Conservation (phyloP, 257 asterid species). For the Cruciata laevipes region DNA sequence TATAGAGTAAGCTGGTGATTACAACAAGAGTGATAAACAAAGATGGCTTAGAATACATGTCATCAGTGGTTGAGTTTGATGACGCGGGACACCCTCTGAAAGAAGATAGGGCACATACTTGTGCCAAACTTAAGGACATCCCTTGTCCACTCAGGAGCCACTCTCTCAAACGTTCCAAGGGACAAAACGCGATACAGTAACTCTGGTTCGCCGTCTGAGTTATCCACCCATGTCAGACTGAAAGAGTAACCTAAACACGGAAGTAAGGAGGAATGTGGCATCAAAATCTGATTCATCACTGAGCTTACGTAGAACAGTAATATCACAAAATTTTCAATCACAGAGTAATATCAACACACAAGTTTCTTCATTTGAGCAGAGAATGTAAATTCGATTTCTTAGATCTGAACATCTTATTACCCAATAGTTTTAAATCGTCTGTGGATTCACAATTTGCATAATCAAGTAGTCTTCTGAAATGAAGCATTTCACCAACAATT, state of each 20-base stretch:
- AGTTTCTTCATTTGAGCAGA: slow-evolving; percentile 2
- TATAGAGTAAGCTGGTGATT: neutral
- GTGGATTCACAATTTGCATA: neutral
- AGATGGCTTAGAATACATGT: neutral
- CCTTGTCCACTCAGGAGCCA: slow-evolving; percentile 88
- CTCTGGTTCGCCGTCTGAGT: slow-evolving; percentile 46
- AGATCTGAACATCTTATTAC: neutral
- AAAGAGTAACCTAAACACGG: slow-evolving; percentile 65
- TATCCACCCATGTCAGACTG: slow-evolving; percentile 59
- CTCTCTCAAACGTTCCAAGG: slow-evolving; percentile 69
- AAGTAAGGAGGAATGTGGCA: neutral
- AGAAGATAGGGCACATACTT: slow-evolving; percentile 63
- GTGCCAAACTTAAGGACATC: slow-evolving; percentile 61
- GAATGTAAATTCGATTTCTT: neutral
- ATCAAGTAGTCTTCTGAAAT: neutral
- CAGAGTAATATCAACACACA: neutral
- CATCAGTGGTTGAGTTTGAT: slow-evolving; percentile 27
- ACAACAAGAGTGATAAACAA: neutral
- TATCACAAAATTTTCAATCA: neutral
- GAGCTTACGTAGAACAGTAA: neutral
- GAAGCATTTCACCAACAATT: slow-evolving; percentile 1
- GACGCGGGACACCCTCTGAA: slow-evolving; percentile 54
- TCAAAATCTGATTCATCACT: neutral
- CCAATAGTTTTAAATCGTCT: neutral
- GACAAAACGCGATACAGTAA: slow-evolving; percentile 51